Base-by-base conservation (phyloP, 768 basidiomycete genomes). In the Pleurotus ostreatus region DNA sequence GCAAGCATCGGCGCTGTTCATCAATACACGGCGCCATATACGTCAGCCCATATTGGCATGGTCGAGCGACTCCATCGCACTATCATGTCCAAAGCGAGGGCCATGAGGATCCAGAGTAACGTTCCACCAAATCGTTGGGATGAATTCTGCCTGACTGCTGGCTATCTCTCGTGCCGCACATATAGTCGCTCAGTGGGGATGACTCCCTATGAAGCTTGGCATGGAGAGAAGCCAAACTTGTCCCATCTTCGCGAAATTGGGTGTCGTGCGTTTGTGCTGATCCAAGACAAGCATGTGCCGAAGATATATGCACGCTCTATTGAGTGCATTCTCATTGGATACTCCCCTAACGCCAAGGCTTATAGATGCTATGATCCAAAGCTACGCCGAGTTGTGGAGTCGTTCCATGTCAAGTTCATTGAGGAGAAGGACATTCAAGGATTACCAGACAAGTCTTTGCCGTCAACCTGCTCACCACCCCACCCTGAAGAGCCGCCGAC, bases 251-350 rank as follows among this genome's bases (percentile, higher is more conserved):
- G 63, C 1, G 64, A 68, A 15, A 72, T 72, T 11, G 71, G 75
- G 1, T 74, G 70, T 51, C 34, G 52, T 5, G 69, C 69, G 4
- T 74, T 70, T 52, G 70, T 70, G 26, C 66, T 69, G n/a, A 63
- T 71, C 7, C 70, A 63, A 26, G 70, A 74, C 46, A 59, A 68
- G 18, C 65, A 71, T 38, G 63, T 68, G 26, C 63, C 66, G 0
- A 68, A 68, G 25, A 62, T 70, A 16, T 60, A 47, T 30, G 59
- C 58, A 9, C 49, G 58, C 2, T 62, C 61, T 1, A 30, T 65
- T 26, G 69, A 73, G 61, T 76, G 76, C 54, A 55, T 71, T 1
- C 71, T 75, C 38, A 66, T 77, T 51, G 71, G 76, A 1, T 78
- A 76, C 54, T 61, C 65, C 1, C 26, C 55, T 1, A 64, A 65